Conservation (phyloP, 768 basidiomycete genomes). For the Suillus cothurnatus region DNA sequence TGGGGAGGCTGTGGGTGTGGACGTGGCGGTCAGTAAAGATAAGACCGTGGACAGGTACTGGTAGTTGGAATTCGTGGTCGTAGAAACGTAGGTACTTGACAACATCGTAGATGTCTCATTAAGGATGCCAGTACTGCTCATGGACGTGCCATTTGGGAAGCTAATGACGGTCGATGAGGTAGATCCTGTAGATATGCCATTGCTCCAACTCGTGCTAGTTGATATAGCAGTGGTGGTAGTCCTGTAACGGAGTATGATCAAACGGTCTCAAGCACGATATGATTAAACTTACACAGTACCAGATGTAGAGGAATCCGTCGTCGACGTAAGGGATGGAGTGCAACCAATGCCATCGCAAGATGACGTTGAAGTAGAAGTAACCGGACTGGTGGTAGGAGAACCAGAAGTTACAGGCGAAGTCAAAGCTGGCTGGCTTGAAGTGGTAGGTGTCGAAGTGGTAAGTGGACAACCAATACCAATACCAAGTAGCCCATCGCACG, state of each 20-base stretch:
- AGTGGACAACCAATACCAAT: slow-evolving; percentile 16
- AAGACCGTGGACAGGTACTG: slow-evolving; percentile 36
- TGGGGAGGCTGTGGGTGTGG: slow-evolving; percentile 21
- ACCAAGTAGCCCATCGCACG: slow-evolving; percentile 14
- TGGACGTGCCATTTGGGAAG: slow-evolving; percentile 28
- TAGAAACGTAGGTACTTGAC: slow-evolving; percentile 16
- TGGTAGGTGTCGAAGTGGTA: slow-evolving; percentile 3
- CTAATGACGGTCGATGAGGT: slow-evolving; percentile 30
- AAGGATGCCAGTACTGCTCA: slow-evolving; percentile 12
- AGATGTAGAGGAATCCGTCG: not conserved
- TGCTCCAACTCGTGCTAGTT: not conserved
- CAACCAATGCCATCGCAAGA: slow-evolving; percentile 15
- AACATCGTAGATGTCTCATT: slow-evolving; percentile 10
- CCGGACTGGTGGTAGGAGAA: not conserved
- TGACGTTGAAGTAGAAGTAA: slow-evolving; percentile 9
- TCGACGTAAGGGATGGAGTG: slow-evolving; percentile 2
- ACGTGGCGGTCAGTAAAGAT: slow-evolving; percentile 32
- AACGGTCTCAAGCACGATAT: not conserved
- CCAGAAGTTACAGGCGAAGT: slow-evolving; percentile 8
- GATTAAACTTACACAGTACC: not conserved
- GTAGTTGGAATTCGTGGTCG: slow-evolving; percentile 31
- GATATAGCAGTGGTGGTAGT: not conserved
- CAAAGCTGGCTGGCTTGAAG: slow-evolving; percentile 8
- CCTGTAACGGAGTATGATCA: not conserved
- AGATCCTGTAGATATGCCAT: slow-evolving; percentile 9